A percentile compares a stretch with the other conserved stretches of the same genome.
Evolutionary conservation across 2,329 filamentous ascomycete species (phyloP).

Genomic region (Claviceps spartinae): DNA sequence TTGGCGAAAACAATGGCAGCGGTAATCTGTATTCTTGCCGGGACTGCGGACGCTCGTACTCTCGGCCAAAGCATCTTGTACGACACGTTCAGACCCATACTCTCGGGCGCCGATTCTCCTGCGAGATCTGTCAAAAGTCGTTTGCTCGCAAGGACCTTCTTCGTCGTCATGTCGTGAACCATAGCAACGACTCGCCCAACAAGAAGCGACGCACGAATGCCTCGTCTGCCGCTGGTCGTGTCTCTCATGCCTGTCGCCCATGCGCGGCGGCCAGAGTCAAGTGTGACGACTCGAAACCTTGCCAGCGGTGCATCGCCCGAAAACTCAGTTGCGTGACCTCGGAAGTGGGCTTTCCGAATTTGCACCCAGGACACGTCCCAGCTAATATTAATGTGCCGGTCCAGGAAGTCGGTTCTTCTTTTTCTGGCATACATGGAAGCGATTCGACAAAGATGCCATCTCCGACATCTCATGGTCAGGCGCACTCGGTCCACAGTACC

Average conservation of each 20-base stretch:
- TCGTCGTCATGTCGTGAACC: slow-evolving; percentile 38
- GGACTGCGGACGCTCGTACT: slow-evolving; percentile 37
- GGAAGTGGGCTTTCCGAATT: slow-evolving; percentile 26
- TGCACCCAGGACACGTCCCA: slow-evolving; percentile 27
- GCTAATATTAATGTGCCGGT: slow-evolving; percentile 17
- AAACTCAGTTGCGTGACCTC: slow-evolving; percentile 29
- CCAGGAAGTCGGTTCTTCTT: slow-evolving; percentile 6
- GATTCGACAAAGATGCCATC: slow-evolving; percentile 10
- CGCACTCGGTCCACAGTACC: slow-evolving; percentile 2
- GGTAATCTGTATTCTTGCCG: slow-evolving; percentile 34
- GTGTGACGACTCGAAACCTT: slow-evolving; percentile 42
- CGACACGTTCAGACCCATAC: slow-evolving; percentile 38
- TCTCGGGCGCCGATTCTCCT: slow-evolving; percentile 34
- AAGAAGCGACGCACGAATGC: slow-evolving; percentile 32
- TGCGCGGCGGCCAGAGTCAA: slow-evolving; percentile 40
- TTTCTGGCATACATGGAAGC: background rate
- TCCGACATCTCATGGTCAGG: slow-evolving; percentile 11
- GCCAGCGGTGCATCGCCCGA: slow-evolving; percentile 34
- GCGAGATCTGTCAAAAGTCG: slow-evolving; percentile 37
- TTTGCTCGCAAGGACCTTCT: slow-evolving; percentile 41
- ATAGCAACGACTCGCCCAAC: slow-evolving; percentile 34
- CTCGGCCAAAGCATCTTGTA: slow-evolving; percentile 39
- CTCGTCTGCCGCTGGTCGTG: slow-evolving; percentile 32
- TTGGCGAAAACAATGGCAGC: slow-evolving; percentile 12
- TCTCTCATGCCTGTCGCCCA: slow-evolving; percentile 37